These are phyloP conservation scores for Perkinsus chesapeaki DNA, from an alignment of 169 alveolate genomes.

Conservation along the genomic window DNA sequence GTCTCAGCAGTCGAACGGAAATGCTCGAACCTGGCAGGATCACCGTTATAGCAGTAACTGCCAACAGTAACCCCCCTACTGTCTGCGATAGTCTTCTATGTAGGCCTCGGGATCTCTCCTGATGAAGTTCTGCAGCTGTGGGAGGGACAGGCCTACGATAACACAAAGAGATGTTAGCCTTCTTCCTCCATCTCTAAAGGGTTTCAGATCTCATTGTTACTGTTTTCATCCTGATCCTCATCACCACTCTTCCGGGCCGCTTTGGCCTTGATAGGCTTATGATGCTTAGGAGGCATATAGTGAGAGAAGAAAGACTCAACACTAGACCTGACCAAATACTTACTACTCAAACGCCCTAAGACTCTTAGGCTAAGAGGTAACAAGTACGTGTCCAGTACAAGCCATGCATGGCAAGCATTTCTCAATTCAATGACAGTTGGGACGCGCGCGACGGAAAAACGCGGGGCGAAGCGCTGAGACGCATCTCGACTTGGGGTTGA, in stretches of 20 bases:
- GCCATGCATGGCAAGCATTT: too few relatives aligned
- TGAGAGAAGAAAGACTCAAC: background rate
- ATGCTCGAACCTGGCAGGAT: background rate
- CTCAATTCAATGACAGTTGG: too few relatives aligned
- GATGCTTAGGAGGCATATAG: background rate
- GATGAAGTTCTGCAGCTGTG: background rate
- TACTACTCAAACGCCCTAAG: too few relatives aligned
- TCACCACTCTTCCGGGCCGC: background rate
- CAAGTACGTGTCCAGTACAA: too few relatives aligned
- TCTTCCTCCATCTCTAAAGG: background rate
- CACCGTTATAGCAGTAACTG: background rate
- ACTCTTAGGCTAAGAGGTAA: too few relatives aligned
- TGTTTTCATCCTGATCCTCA: background rate
- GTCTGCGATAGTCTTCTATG: background rate
- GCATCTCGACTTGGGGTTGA: too few relatives aligned
- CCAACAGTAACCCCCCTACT: background rate
- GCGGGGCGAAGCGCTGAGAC: too few relatives aligned
- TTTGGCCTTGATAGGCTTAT: background rate
- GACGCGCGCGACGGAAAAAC: too few relatives aligned
- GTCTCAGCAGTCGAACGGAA: background rate
- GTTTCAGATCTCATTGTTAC: background rate
- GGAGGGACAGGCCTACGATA: background rate
- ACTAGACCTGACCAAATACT: background rate
- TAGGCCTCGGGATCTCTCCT: slow-evolving; percentile 12
- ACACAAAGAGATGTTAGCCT: too few relatives aligned